These are phyloP conservation scores for Fusarium drepaniforme DNA, from an alignment of 2,329 filamentous ascomycete genomes.

Conservation along the genomic window DNA sequence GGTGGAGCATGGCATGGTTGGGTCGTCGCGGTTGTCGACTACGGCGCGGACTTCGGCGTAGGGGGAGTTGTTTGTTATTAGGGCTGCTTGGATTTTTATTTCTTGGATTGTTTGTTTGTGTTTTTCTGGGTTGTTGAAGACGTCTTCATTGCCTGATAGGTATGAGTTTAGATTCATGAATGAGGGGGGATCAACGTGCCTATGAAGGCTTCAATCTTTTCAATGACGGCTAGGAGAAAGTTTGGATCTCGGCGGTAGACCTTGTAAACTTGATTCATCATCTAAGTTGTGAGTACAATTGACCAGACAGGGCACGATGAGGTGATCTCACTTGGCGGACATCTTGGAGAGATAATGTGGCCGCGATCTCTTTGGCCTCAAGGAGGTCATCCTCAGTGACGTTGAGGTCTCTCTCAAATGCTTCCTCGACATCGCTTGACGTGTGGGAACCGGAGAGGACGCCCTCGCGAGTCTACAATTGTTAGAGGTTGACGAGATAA, in stretches of 20 bases:
- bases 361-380: constrained; percentile 56
- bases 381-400: constrained; percentile 58
- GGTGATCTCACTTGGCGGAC: constrained; percentile 43
- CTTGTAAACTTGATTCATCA: constrained; percentile 50
- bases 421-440: neutral
- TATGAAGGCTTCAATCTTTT: constrained; percentile 53
- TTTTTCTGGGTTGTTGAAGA: constrained; percentile 53
- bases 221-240: constrained; percentile 50
- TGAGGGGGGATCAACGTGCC: constrained; percentile 36
- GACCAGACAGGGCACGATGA: fast-evolving
- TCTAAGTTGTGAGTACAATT: constrained; percentile 31
- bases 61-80: constrained; percentile 65
- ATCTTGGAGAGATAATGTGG: constrained; percentile 49
- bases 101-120: constrained; percentile 57
- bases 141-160: constrained; percentile 43
- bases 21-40: constrained; percentile 65
- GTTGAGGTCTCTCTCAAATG: constrained; percentile 43
- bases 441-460: neutral
- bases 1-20: constrained; percentile 63
- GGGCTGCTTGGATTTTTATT: constrained; percentile 64
- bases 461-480: neutral
- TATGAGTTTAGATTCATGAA: neutral
- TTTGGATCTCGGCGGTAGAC: constrained; percentile 54
- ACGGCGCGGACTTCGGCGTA: constrained; percentile 68
- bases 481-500: no score